Base-by-base conservation (phyloP, 306 rosid genomes). In the Vachellia collinsii region DNA sequence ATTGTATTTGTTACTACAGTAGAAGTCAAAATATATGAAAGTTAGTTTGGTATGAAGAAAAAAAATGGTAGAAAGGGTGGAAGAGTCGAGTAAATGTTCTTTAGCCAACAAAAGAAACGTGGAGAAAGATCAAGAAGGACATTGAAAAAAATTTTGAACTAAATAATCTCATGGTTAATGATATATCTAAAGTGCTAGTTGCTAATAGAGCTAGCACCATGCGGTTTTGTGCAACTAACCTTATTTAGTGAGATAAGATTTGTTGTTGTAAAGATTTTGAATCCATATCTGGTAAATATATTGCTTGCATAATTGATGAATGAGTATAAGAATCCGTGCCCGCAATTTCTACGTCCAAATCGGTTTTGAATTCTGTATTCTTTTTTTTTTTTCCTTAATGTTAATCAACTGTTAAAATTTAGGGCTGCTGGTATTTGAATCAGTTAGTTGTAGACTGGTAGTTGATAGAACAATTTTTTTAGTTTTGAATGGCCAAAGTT, bases 381-480 rank as follows among this genome's bases (percentile, higher is more conserved):
- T 36, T 37, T 14, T 62, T 5, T 1, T 22, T 64, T 29, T 41
- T 59, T 56, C 23, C 66, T 22, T 56, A 56, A 59, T 59, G 71
- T 41, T 25, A 25, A 38, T 46, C 59, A 23, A 56, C 22, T 53
- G 29, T 66, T 14, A 25, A 22, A 23, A 25, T 25, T 10, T 25
- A 38, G 4, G 34, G 64, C 67, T 8, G 43, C 16, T 9, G 16
- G 13, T 5, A 11, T 68, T 41, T 39, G 47, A 70, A 72, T 37
- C 41, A 58, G 82, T 84, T 83, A 58, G 84, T 77, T 85, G 87
- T 77, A 56, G 89, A 85, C 68, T 76, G 85, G 82, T 86, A 75
- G 86, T 78, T 81, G 72, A 11, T 42, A 72, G 25, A 29, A 5
- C 43, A 46, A 43, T 72, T 43, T 16, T 39, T 23, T 59, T 44